Evolutionary conservation across 1,284 basidiomycete genomes (phyloP), one percentile per base, ranked within the genome.

Genomic region (Mycena sp.): DNA sequence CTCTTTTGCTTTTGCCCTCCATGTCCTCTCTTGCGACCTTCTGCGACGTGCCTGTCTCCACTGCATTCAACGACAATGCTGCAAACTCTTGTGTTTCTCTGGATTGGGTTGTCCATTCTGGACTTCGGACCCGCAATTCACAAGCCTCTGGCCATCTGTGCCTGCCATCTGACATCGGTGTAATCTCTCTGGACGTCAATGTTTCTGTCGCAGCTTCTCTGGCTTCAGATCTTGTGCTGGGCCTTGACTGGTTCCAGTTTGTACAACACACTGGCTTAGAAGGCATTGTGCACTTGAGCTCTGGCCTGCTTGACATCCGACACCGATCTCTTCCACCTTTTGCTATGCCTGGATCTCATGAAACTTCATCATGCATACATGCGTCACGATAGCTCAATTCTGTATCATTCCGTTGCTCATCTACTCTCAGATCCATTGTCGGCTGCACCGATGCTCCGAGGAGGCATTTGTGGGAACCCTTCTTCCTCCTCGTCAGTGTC

Each of bases 81-180:
- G n/a, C n/a, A n/a, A n/a, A n/a, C n/a, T n/a, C n/a, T n/a, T n/a
- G n/a, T n/a, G n/a, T n/a, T n/a, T n/a, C n/a, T n/a, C 48, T 35
- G 48, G 48, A 28, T 50, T 50, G 30, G 48, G 23, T 50, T 30
- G 32, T 50, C 29, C 32, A 50, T 50, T 17, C 48, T 50, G 48
- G 30, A 19, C 48, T 50, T n/a, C n/a, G 48, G 29, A 50, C 48
- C 9, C 35, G 12, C 23, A 37, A 35, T 30, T 35, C 48, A 32
- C 48, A 19, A 30, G 48, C 30, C 35, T 50, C 48, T 35, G 48
- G 48, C 35, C 45, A 32, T 37, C 19, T 35, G 35, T 9, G 35
- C 35, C 49, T 51, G 21, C 49, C 30, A 19, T 51, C 25, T 25
- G 35, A 52, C 14, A 37, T 28, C 17, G 50, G 50, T 37, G 11